Conservation (phyloP, 108 stramenopile species). For the Parmales sp. region DNA sequence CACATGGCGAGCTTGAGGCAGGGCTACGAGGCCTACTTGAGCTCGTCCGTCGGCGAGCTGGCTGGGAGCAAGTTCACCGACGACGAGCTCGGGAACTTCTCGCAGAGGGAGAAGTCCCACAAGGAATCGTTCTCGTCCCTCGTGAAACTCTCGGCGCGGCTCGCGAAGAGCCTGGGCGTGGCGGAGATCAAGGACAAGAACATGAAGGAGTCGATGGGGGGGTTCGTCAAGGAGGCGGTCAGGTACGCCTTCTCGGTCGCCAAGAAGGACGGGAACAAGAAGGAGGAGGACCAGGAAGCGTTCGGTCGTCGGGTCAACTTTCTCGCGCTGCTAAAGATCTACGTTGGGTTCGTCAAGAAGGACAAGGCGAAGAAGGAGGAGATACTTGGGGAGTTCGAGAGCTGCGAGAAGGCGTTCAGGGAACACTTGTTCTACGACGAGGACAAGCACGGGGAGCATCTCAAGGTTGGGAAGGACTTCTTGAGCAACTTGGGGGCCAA, state of each 20-base stretch:
- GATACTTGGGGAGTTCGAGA: conserved; percentile 36
- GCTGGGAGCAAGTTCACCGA: conserved; percentile 51
- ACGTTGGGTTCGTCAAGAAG: conserved; percentile 45
- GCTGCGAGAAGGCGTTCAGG: conserved; percentile 45
- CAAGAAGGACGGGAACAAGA: conserved; percentile 38
- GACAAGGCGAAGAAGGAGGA: conserved; percentile 36
- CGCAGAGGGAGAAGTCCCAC: conserved; percentile 42
- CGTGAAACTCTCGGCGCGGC: conserved; percentile 48
- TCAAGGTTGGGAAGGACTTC: conserved; percentile 24
- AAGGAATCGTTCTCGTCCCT: conserved; percentile 36
- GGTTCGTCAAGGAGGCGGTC: conserved; percentile 63
- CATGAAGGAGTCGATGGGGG: conserved; percentile 47
- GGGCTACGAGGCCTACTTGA: conserved; percentile 61
- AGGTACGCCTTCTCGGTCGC: conserved; percentile 62
- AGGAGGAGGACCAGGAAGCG: conserved; percentile 44
- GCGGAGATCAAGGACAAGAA: conserved; percentile 30
- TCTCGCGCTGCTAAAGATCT: conserved; percentile 48
- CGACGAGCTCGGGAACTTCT: conserved; percentile 55
- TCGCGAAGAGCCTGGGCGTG: conserved; percentile 61
- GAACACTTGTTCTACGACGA: conserved; percentile 50
- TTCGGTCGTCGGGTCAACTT: conserved; percentile 68
- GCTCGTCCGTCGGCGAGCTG: conserved; percentile 54
- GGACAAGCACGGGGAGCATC: conserved; percentile 60
- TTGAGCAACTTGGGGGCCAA: neutral
- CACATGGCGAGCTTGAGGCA: conserved; percentile 70